phyloP scores from a whole-genome alignment of 352 stramenopile species.

The Globisporangium heterothallicum region DNA sequence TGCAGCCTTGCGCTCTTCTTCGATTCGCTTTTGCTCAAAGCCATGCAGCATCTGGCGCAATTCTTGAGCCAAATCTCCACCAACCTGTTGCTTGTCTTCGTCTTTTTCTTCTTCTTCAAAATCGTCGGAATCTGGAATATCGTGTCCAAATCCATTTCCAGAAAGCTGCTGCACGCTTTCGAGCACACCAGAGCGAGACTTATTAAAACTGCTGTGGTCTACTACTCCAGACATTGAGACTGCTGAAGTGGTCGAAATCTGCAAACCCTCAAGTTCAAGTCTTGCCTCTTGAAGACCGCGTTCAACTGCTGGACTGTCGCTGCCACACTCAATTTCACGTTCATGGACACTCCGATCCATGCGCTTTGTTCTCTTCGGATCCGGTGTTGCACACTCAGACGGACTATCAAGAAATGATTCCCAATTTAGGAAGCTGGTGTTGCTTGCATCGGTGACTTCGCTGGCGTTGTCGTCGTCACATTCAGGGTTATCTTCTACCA shows the following conservation, averaged over 20 bases:
- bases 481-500: background rate
- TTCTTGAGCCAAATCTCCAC: constrained; percentile 39
- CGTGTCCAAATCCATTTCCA: background rate
- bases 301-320: background rate
- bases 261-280: constrained; percentile 1
- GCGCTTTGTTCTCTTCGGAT: constrained; percentile 18
- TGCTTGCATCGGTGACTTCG: constrained; percentile 13
- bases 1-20: constrained; percentile 59
- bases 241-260: constrained; percentile 2
- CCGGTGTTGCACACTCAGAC: constrained; percentile 27
- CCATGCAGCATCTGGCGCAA: constrained; percentile 54
- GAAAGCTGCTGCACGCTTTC: background rate
- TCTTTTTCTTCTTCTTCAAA: constrained; percentile 17
- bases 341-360: constrained; percentile 6
- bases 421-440: constrained; percentile 40
- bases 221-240: constrained; percentile 1
- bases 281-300: constrained; percentile 2
- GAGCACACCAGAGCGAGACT: background rate
- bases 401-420: constrained; percentile 57
- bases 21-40: constrained; percentile 49
- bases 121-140: constrained; percentile 2
- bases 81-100: constrained; percentile 31
- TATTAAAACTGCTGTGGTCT: background rate
- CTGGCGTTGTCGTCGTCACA: constrained; percentile 1
- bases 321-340: background rate